Base-by-base conservation (phyloP, 768 basidiomycete genomes). In the Pleurotus citrinopileatus region DNA sequence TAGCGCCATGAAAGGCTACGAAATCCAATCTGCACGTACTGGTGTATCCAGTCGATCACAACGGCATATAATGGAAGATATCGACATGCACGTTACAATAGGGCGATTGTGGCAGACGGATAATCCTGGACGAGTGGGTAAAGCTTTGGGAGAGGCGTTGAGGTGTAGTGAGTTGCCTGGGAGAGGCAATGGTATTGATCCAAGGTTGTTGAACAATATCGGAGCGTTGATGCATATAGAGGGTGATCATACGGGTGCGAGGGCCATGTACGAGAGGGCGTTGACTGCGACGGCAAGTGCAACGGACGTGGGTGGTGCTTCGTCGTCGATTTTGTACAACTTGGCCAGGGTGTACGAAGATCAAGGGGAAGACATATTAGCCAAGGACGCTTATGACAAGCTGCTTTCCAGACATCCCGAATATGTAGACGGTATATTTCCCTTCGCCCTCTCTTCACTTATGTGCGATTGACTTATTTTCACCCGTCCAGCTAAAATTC, bases 281-380 rank as follows among this genome's bases (percentile, higher is more conserved):
- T 70, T 96, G 26, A 84, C 79, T 0, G 82, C 83, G 2, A 68
- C 79, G 3, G 63, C 65, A 17, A 69, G 82, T 20, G 73, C 64
- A 7, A 57, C 74, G 1, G 80, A 80, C 9, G 69, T 70, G 13
- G 78, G 77, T 2, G 82, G 76, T 1, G 78, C 90, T 68, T 84
- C 91, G 28, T 92, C 92, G 0, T 86, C 90, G 0, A 82, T 94
- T 22, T 71, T 94, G 42, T 98, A 92, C 70, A 99, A 99, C 65
- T 82, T 98, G 20, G 97, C 90, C 0, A 77, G 94, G 55, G 87
- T 89, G 13, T 95, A 94, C 61, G 97, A 99, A 67, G 92, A 94
- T 43, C 76, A 81, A 51, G 88, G 88, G 1, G 86, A 91, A 29
- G 76, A 79, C 3, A 76, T 70, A 1, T 76, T 86, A 56, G 95